Percentiles rank a stretch among this genome's conserved stretches.
phyloP scores from a whole-genome alignment of 2,329 filamentous ascomycete genomes.

The Exophiala calicioides region DNA sequence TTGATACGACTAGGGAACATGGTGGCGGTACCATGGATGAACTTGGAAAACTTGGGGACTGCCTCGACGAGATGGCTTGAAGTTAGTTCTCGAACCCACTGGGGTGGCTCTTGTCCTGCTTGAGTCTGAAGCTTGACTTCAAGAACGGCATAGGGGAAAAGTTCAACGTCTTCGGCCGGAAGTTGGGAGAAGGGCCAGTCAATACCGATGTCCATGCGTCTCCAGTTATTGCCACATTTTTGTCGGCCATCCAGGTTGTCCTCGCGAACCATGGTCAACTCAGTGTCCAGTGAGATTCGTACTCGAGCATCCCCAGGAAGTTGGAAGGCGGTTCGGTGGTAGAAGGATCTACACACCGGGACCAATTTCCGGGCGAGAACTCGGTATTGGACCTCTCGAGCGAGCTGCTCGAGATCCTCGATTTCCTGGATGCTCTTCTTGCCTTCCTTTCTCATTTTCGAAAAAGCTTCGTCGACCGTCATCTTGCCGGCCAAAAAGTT shows the following conservation, averaged over 20 bases:
- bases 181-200: slow-evolving; percentile 93
- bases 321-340: slow-evolving; percentile 97
- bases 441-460: slow-evolving; percentile 91
- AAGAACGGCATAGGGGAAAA: slow-evolving; percentile 93
- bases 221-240: slow-evolving; percentile 86
- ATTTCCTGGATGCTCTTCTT: slow-evolving; percentile 94
- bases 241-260: slow-evolving; percentile 83
- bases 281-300: slow-evolving; percentile 93
- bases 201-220: slow-evolving; percentile 94
- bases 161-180: slow-evolving; percentile 77
- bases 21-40: slow-evolving; percentile 90
- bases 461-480: slow-evolving; percentile 85
- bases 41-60: slow-evolving; percentile 99
- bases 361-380: slow-evolving; percentile 81
- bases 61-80: slow-evolving; percentile 94
- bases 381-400: slow-evolving; percentile 90
- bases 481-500: slow-evolving; percentile 81
- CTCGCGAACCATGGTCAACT: slow-evolving; percentile 91
- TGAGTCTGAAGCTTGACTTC: slow-evolving; percentile 98
- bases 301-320: slow-evolving; percentile 93
- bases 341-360: slow-evolving; percentile 93
- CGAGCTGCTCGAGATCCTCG: slow-evolving; percentile 81
- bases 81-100: slow-evolving; percentile 94
- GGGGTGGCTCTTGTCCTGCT: slow-evolving; percentile 87
- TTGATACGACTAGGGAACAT: slow-evolving; percentile 86